Base-by-base conservation (phyloP, 2,329 filamentous ascomycete genomes). In the Xylaria sp. region DNA sequence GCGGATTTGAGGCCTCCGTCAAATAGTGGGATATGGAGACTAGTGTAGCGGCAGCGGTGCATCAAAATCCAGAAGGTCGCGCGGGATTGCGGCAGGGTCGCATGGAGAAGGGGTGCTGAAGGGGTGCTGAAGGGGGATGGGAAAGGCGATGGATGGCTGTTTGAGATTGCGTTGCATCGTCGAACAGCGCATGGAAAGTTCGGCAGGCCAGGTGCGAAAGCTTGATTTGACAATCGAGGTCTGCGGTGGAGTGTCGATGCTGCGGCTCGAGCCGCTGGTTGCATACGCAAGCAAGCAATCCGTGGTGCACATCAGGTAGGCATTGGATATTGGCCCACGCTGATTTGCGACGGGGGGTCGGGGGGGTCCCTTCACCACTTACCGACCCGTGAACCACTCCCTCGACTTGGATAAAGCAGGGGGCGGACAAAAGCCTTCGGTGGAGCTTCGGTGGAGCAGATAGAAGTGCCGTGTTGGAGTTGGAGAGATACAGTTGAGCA, bases 221-320 rank as follows among this genome's bases (percentile, higher is more conserved):
- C 67, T 68, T 74, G 72, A 74, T 74, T 70, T 64, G 72, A 65
- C 70, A 66, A 60, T 62, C 50, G 28, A 54, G 60, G 63, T n/a
- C 63, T 20, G 56, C 48, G n/a, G 48, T 66, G 55, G 62, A n/a
- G 59, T 67, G 34, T 65, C 54, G 67, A 65, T 67, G 51, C 52
- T 69, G 68, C 72, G 71, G 72, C 67, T 74, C 71, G 72, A 72
- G 69, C 72, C 72, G 72, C 71, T 65, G 61, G 51, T 60, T 73
- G 69, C 65, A 70, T 73, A 59, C 65, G 57, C 57, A 55, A 48
- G 62, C 63, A 68, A 51, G 57, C 54, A 65, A 70, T 56, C 57
- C 28, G 37, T 63, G 57, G 55, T 65, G 63, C 32, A 65, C 44
- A 28, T 28, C 28, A 28, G 28, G 28, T 28, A 28, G 28, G 23